Evolutionary conservation across 305 asterid genomes (phyloP).

Genomic region (Withania somnifera): DNA sequence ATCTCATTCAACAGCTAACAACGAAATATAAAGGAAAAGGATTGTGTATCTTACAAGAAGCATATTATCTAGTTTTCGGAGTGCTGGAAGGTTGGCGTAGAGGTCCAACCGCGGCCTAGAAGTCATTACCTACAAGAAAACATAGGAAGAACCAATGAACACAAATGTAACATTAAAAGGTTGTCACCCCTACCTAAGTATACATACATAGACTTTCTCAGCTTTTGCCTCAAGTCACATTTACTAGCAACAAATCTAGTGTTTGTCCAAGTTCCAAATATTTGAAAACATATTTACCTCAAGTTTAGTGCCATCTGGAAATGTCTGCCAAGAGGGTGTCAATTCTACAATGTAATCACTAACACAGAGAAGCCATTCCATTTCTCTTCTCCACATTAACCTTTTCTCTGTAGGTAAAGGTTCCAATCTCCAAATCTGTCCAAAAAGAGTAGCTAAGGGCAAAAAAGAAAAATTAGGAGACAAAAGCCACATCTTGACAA

Average conservation of each 20-base stretch:
- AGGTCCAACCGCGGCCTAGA: constrained; percentile 59
- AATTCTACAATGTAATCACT: constrained; percentile 77
- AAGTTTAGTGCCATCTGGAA: constrained; percentile 63
- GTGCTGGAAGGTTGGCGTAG: constrained; percentile 67
- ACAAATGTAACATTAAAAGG: not conserved
- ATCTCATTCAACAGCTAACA: not conserved
- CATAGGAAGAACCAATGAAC: not conserved
- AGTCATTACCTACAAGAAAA: constrained; percentile 54
- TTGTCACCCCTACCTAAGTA: not conserved
- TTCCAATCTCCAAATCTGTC: constrained; percentile 83
- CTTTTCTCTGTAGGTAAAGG: constrained; percentile 50
- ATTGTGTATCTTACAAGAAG: constrained; percentile 43
- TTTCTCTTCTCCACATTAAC: constrained; percentile 67
- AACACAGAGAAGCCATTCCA: constrained; percentile 70
- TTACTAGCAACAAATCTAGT: not conserved
- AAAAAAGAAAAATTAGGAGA: not conserved
- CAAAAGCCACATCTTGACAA: not conserved
- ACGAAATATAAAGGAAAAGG: not conserved
- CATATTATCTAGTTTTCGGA: constrained; percentile 73
- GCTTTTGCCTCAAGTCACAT: not conserved
- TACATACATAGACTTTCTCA: not conserved
- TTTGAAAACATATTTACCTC: constrained; percentile 32
- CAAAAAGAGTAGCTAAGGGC: constrained; percentile 54
- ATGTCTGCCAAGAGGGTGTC: constrained; percentile 68
- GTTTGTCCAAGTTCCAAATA: not conserved